Percentiles rank a stretch among this genome's conserved stretches.
phyloP scores from a whole-genome alignment of 225 moss, liverwort and hornwort species.

The Bryoerythrophyllum caledonicum region DNA sequence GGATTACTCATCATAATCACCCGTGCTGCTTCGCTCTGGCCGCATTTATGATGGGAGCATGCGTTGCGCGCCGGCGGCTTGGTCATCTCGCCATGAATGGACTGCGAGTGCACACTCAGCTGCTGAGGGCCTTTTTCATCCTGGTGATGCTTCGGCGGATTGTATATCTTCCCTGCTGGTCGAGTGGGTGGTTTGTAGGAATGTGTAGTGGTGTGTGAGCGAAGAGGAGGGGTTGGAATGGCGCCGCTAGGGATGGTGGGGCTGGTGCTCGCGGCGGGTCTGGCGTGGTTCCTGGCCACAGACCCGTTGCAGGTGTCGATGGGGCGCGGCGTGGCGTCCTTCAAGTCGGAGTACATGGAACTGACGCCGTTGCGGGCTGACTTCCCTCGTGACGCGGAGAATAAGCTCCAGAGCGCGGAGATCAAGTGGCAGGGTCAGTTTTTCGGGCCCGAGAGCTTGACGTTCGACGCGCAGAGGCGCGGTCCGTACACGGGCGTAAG shows the following conservation, averaged over 20 bases:
- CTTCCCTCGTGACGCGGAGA: conserved; percentile 49
- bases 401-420: conserved; percentile 47
- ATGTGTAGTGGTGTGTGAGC: too few relatives aligned
- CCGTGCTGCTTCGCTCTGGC: background rate
- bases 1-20: background rate
- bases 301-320: conserved; percentile 50
- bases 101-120: too few relatives aligned
- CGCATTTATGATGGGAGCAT: background rate
- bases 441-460: conserved; percentile 86
- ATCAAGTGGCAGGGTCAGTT: conserved; percentile 58
- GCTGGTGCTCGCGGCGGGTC: conserved; percentile 29
- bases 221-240: conserved; percentile 18
- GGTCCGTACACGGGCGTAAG: conserved; percentile 81
- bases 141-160: background rate
- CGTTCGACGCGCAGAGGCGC: conserved; percentile 77
- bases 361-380: conserved; percentile 15
- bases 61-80: background rate
- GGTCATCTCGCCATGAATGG: background rate
- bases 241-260: conserved; percentile 20
- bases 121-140: background rate
- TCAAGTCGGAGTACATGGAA: conserved; percentile 32
- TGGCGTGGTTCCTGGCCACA: conserved; percentile 50
- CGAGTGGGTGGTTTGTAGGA: background rate
- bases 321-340: conserved; percentile 33
- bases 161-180: background rate